Conservation (phyloP, 352 stramenopile genomes). For the Plasmopara halstedii region DNA sequence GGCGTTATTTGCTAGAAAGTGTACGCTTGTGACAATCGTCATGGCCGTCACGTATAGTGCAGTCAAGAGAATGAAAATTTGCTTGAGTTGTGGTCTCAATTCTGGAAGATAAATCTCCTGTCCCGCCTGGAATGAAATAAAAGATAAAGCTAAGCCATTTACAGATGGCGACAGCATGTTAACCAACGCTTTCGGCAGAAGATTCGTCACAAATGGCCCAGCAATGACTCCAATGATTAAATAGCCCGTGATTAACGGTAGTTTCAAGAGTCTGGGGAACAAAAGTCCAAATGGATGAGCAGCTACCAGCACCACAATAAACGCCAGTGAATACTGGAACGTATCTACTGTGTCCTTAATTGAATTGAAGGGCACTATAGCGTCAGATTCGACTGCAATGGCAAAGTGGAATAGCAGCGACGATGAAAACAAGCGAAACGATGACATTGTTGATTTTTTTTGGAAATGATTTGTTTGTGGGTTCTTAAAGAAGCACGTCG, state of each 20-base stretch:
- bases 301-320: slow-evolving; percentile 44
- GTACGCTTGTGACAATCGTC: slow-evolving; percentile 35
- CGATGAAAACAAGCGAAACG: neutral
- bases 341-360: slow-evolving; percentile 33
- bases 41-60: slow-evolving; percentile 50
- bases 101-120: slow-evolving; percentile 70
- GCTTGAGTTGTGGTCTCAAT: slow-evolving; percentile 49
- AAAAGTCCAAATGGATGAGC: slow-evolving; percentile 18
- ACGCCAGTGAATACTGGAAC: slow-evolving; percentile 36
- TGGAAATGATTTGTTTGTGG: neutral
- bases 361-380: slow-evolving; percentile 32
- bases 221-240: slow-evolving; percentile 19
- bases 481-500: neutral
- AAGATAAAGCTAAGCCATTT: slow-evolving; percentile 56
- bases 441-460: neutral
- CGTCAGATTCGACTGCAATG: neutral
- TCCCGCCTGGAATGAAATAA: slow-evolving; percentile 69
- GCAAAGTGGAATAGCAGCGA: neutral
- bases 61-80: slow-evolving; percentile 42
- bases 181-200: slow-evolving; percentile 12
- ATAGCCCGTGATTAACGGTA: slow-evolving; percentile 22
- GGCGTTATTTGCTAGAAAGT: slow-evolving; percentile 32
- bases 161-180: slow-evolving; percentile 29
- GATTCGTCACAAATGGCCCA: slow-evolving; percentile 19
- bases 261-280: slow-evolving; percentile 20